Evolutionary conservation across 176 grass and related monocot species (phyloP).

Genomic region (Typha latifolia): DNA sequence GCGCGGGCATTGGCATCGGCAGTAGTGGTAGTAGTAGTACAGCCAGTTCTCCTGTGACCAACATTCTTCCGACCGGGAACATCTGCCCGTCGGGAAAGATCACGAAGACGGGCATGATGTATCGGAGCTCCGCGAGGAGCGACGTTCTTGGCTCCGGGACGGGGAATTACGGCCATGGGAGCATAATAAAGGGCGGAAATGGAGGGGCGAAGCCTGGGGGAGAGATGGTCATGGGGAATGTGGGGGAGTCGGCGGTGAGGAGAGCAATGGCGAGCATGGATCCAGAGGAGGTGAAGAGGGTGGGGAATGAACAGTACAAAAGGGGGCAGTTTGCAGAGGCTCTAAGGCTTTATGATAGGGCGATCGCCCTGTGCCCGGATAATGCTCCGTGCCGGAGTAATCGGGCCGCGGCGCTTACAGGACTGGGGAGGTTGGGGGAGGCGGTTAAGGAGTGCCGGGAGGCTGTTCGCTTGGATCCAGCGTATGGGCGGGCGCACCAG

Average conservation of each 20-base stretch:
- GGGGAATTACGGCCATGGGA: slow-evolving; percentile 86
- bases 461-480: slow-evolving; percentile 73
- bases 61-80: slow-evolving; percentile 66
- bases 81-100: slow-evolving; percentile 84
- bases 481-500: slow-evolving; percentile 65
- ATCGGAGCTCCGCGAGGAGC: slow-evolving; percentile 28
- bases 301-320: slow-evolving; percentile 83
- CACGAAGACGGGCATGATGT: slow-evolving; percentile 34
- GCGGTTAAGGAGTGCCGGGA: slow-evolving; percentile 89
- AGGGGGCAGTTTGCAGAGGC: slow-evolving; percentile 69
- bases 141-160: slow-evolving; percentile 86
- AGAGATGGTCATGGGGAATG: neutral
- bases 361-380: slow-evolving; percentile 68
- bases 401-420: slow-evolving; percentile 79
- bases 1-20: slow-evolving; percentile 1
- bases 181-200: slow-evolving; percentile 59
- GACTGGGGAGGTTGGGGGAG: slow-evolving; percentile 55
- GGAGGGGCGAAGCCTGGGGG: neutral
- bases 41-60: slow-evolving; percentile 63
- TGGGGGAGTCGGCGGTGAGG: slow-evolving; percentile 41
- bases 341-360: slow-evolving; percentile 69
- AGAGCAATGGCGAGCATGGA: slow-evolving; percentile 51
- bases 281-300: slow-evolving; percentile 81
- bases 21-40: slow-evolving; percentile 22
- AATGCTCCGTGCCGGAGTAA: slow-evolving; percentile 73